Percentiles rank a stretch among this genome's conserved stretches.
Conservation (phyloP, 345 rosid genomes). For the Eucalyptus polybractea region DNA sequence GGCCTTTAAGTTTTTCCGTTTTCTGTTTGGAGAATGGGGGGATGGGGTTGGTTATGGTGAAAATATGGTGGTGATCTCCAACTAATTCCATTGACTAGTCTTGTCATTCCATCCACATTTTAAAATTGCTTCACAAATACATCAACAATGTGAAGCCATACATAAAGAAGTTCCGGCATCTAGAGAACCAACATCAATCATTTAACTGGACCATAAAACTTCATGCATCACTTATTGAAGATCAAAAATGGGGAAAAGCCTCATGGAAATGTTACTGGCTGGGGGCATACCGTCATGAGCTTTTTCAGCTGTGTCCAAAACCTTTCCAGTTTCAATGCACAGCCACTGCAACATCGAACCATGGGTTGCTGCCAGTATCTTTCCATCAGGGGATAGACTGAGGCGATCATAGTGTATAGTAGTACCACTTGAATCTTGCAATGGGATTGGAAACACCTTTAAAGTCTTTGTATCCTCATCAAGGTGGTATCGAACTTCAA, state of each 20-base stretch:
- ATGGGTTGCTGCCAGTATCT: constrained; percentile 65
- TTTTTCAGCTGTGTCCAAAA: constrained; percentile 79
- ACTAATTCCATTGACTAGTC: not conserved
- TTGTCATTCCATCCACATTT: not conserved
- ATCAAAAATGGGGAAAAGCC: not conserved
- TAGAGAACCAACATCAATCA: not conserved
- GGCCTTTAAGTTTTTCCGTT: not conserved
- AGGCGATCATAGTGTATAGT: constrained; percentile 71
- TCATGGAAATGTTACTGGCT: not conserved
- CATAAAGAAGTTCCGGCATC: not conserved
- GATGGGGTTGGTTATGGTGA: not conserved
- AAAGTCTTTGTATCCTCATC: constrained; percentile 97
- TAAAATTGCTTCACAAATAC: not conserved
- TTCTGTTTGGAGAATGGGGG: not conserved
- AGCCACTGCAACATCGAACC: constrained; percentile 85
- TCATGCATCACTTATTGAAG: not conserved
- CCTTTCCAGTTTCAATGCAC: constrained; percentile 68
- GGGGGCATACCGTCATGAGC: constrained; percentile 67
- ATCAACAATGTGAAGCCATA: not conserved
- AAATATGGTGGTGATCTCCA: not conserved
- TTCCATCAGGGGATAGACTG: constrained; percentile 84
- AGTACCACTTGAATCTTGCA: constrained; percentile 49
- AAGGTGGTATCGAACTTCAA: constrained; percentile 80
- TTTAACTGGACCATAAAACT: not conserved
- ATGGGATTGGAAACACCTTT: constrained; percentile 80